Base-by-base conservation (phyloP, 495 filamentous ascomycete genomes). In the Neurospora sp. region DNA sequence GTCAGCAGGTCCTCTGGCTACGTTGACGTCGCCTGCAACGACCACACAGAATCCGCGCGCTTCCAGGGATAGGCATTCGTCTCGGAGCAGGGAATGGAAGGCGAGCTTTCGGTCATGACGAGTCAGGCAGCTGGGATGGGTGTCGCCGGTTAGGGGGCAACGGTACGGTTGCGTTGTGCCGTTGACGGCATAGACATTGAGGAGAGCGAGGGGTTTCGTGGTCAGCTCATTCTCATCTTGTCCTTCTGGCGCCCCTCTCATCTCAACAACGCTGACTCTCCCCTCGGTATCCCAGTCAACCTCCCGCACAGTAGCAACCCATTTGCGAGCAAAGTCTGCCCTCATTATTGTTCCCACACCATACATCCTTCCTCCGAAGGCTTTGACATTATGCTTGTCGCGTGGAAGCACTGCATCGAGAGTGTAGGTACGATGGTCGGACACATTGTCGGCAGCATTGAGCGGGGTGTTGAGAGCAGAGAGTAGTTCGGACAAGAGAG, bases 211-310 rank as follows among this genome's bases (percentile, higher is more conserved):
- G 1, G 80, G 78, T 18, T 61, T 61, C 12, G 53, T 61, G 31
- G 35, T 27, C 39, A 37, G 7, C 20, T 14, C 20, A 22, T n/a
- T 18, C 12, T 7, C 9, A 35, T 18, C 6, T 61, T 18, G 53
- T 14, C 53, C 27, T 61, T 35, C 27, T 10, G 35, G 65, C 41
- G 20, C n/a, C 10, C 1, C 31, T 68, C 68, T 71, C 6, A 82
- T 73, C 73, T 86, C 83, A 22, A 81, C 73, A 14, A 88, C 73
- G 16, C 81, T 75, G 9, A 89, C 80, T 1, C 87, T 81, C 3
- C 87, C 87, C 78, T 89, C 87, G 10, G 75, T 69, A 68, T 89
- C 87, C 87, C 87, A 88, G 39, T 81, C 76, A 0, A 84, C 82
- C 3, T 69, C 75, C 10, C 78, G 78, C 0, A 80, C 75, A 6